These are phyloP conservation scores for Aspergillus calidoustus DNA, from an alignment of 2,329 filamentous ascomycete genomes.

Conservation along the genomic window DNA sequence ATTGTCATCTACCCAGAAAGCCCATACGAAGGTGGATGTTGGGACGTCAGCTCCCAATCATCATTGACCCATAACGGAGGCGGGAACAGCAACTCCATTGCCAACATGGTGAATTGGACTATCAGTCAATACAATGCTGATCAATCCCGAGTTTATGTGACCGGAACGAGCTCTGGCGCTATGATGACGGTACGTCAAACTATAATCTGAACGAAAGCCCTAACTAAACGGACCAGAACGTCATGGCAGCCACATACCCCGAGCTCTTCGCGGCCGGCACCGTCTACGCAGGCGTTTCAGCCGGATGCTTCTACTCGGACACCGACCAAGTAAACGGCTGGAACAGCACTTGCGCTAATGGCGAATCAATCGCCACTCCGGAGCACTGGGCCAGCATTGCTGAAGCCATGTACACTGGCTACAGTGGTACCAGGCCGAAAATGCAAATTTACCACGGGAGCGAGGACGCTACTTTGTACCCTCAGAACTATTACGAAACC, in stretches of 20 bases:
- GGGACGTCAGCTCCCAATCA: conserved; percentile 59
- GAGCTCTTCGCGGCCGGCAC: conserved; percentile 30
- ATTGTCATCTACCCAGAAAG: conserved; percentile 63
- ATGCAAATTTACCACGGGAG: conserved; percentile 65
- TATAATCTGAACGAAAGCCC: too few relatives aligned
- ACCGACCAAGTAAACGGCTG: conserved; percentile 25
- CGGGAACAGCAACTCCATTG: conserved; percentile 46
- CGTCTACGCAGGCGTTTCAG: conserved; percentile 26
- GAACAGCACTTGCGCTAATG: conserved; percentile 31
- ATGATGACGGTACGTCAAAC: conserved; percentile 28
- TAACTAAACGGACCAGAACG: conserved; percentile 19
- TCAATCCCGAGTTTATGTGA: conserved; percentile 29
- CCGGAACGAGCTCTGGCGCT: conserved; percentile 24
- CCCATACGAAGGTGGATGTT: conserved; percentile 59
- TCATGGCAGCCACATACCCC: conserved; percentile 29
- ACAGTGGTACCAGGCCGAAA: conserved; percentile 55
- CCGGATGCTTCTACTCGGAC: conserved; percentile 28
- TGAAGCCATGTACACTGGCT: conserved; percentile 29
- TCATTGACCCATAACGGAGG: conserved; percentile 41
- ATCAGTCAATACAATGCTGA: conserved; percentile 40
- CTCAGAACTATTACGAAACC: conserved; percentile 62
- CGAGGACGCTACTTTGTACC: conserved; percentile 55
- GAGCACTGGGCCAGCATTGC: conserved; percentile 28
- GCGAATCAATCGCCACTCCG: conserved; percentile 25
- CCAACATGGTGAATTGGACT: conserved; percentile 45